Conservation (phyloP, 805 yeast genomes). For the Kazachstania kunashirensis region DNA sequence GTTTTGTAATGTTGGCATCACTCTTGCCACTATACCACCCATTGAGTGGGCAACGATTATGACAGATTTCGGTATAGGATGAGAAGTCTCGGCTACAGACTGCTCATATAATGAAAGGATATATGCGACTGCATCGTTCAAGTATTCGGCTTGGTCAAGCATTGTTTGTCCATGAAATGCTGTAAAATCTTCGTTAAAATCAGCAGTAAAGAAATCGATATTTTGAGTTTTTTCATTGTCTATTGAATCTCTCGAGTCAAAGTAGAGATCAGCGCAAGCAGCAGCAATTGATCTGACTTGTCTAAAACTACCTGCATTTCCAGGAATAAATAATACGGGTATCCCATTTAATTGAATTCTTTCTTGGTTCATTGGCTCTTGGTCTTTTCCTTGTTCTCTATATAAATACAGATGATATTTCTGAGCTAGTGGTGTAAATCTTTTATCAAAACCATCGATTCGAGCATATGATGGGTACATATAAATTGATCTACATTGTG, state of each 20-base stretch:
- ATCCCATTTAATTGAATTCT: conserved; percentile 48
- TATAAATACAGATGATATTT: conserved; percentile 81
- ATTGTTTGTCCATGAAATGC: conserved; percentile 93
- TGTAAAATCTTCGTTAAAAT: conserved; percentile 90
- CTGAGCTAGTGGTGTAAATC: conserved; percentile 44
- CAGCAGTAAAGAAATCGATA: conserved; percentile 83
- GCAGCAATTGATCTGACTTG: conserved; percentile 93
- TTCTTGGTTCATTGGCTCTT: conserved; percentile 37
- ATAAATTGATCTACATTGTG: conserved; percentile 55
- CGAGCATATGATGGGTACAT: conserved; percentile 83
- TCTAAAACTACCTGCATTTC: conserved; percentile 89
- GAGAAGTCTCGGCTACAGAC: conserved; percentile 9
- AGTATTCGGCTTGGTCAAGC: conserved; percentile 85
- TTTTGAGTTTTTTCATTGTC: conserved; percentile 30
- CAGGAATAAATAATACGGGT: conserved; percentile 91
- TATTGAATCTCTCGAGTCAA: conserved; percentile 25
- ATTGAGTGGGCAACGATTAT: conserved; percentile 84
- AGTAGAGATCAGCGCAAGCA: conserved; percentile 50
- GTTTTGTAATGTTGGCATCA: conserved; percentile 71
- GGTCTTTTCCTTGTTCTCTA: conserved; percentile 69
- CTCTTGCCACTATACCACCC: conserved; percentile 94
- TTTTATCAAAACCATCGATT: conserved; percentile 64
- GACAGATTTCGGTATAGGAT: conserved; percentile 51
- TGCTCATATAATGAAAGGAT: conserved; percentile 56
- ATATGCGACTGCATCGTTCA: conserved; percentile 77